Base-by-base conservation (phyloP, 441 rosid genomes). In the Jatropha podagrica region DNA sequence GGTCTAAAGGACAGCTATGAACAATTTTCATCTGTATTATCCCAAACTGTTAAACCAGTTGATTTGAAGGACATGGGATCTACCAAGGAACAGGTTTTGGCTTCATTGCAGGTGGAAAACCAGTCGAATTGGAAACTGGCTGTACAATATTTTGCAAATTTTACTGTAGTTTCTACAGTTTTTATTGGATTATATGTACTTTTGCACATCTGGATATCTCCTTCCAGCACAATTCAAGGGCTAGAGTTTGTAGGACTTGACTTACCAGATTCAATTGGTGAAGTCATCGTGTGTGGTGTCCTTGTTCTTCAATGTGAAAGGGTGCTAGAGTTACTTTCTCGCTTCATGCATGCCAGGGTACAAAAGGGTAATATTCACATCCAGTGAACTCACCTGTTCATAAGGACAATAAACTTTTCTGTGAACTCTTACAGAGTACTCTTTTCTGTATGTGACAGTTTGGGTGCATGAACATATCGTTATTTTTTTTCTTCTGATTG, bases 241-340 rank as follows among this genome's bases (percentile, higher is more conserved):
- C 90, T 95, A 52, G 99, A 93, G 83, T 93, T 95, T 87, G 86
- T 85, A 67, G 97, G 98, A 81, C 93, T 95, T 77, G 99, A 95
- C 80, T 81, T 95, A 70, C 99, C 98, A n/a, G 99, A 95, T 86
- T 95, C 99, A 41, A 41, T 93, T 68, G 98, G 98, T 72, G 98
- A 95, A 82, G 82, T 95, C 63, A 86, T 95, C 81, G 96, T 92
- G 71, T 84, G 96, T 70, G 92, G 92, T 73, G 80, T 92, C 68
- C 83, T 95, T 68, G 94, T 91, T 80, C 98, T 95, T 83, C 99
- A 92, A 76, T 88, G 86, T 61, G 86, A 93, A 81, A 82, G 97
- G 81, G 88, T 87, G 26, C 83, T 90, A 79, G 74, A 78, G 65
- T 70, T 91, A 55, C 77, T 95, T 78, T 93, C 97, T 14, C 93